Conservation (phyloP, 2,329 filamentous ascomycete species). For the Trichoderma guizhouense region DNA sequence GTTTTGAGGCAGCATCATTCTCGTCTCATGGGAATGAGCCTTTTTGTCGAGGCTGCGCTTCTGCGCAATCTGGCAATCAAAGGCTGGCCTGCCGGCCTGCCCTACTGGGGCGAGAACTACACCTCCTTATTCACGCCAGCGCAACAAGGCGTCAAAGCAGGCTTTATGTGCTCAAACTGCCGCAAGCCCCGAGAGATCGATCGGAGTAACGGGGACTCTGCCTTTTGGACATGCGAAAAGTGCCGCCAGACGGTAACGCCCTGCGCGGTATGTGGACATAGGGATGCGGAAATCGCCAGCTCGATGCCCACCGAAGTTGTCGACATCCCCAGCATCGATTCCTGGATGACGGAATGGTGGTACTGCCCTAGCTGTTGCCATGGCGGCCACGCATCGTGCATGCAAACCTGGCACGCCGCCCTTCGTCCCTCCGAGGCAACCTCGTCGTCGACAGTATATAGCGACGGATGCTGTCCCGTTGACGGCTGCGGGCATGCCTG, state of each 20-base stretch:
- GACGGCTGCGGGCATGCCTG: constrained; percentile 64
- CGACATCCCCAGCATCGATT: constrained; percentile 23
- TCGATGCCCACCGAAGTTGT: constrained; percentile 33
- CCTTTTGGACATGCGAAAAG: constrained; percentile 57
- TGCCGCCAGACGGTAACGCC: constrained; percentile 52
- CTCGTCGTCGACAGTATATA: constrained; percentile 32
- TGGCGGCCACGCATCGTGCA: constrained; percentile 59
- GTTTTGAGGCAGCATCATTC: constrained; percentile 59
- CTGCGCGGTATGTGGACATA: constrained; percentile 58
- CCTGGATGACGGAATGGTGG: constrained; percentile 53
- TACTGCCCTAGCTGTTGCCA: constrained; percentile 61
- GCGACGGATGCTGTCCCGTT: constrained; percentile 60
- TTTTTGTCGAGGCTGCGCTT: constrained; percentile 59
- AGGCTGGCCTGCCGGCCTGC: constrained; percentile 53
- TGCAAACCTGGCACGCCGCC: constrained; percentile 56
- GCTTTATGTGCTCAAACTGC: constrained; percentile 54
- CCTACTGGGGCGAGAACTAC: constrained; percentile 54
- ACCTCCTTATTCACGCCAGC: constrained; percentile 51
- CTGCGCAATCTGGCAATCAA: constrained; percentile 58
- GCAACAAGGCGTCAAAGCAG: constrained; percentile 53
- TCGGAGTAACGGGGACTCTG: constrained; percentile 40
- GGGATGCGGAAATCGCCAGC: constrained; percentile 45
- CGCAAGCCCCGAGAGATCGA: constrained; percentile 55
- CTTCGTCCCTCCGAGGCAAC: constrained; percentile 24
- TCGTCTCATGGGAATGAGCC: constrained; percentile 56